phyloP scores from a whole-genome alignment of 2,329 filamentous ascomycete genomes.

The Xylaria sp. region DNA sequence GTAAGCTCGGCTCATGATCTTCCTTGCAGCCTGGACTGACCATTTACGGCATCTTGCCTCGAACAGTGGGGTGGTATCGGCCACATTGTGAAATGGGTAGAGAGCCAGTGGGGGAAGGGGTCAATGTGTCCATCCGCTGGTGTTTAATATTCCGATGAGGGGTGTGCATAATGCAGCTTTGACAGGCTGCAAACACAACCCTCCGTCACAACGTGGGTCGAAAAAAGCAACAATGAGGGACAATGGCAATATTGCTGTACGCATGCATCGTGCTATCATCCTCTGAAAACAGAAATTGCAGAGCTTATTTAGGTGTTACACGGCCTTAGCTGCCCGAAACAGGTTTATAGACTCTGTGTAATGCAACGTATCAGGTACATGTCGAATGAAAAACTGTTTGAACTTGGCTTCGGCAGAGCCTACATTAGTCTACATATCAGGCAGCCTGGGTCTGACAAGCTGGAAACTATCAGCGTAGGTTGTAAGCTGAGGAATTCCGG shows the following conservation, averaged over 20 bases:
- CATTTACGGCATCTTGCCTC: constrained; percentile 24
- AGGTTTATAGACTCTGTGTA: not conserved
- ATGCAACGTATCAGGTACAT: not conserved
- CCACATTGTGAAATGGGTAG: constrained; percentile 11
- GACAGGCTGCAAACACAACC: constrained; percentile 36
- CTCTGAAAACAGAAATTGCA: constrained; percentile 28
- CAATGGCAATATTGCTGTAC: constrained; percentile 2
- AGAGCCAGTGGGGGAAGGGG: constrained; percentile 16
- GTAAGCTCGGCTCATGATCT: constrained; percentile 27
- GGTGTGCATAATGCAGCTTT: constrained; percentile 43
- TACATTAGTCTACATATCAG: not conserved
- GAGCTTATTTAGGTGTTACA: constrained; percentile 17
- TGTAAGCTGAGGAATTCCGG: constrained; percentile 15
- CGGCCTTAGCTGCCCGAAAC: not conserved
- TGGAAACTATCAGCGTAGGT: constrained; percentile 3
- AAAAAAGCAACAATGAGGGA: constrained; percentile 21
- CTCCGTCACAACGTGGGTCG: constrained; percentile 26
- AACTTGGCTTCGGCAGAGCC: not conserved
- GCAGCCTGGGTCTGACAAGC: not conserved
- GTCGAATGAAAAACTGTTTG: constrained; percentile 8
- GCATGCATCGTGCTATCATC: constrained; percentile 8
- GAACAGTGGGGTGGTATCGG: constrained; percentile 15
- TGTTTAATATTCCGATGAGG: constrained; percentile 39
- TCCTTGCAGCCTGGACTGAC: constrained; percentile 29
- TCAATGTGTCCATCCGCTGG: constrained; percentile 26